Conservation (phyloP, 768 basidiomycete genomes). For the Pleurotus citrinopileatus region DNA sequence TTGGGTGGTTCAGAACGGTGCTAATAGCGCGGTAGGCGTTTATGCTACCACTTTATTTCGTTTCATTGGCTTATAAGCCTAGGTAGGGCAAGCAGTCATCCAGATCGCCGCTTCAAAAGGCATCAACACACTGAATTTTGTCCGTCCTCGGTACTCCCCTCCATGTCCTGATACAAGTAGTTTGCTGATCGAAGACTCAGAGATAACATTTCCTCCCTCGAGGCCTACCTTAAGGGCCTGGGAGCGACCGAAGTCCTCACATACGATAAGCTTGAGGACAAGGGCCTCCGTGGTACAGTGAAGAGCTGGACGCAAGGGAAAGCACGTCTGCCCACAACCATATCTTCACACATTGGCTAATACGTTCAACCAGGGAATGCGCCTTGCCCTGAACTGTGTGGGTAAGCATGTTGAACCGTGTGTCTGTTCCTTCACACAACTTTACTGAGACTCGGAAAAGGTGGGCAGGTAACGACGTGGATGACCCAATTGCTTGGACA, state of each 20-base stretch:
- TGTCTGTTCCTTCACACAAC: slow-evolving; percentile 26
- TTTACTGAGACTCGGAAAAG: slow-evolving; percentile 1
- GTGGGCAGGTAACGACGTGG: slow-evolving; percentile 63
- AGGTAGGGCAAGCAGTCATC: slow-evolving; percentile 85
- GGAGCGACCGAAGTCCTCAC: slow-evolving; percentile 79
- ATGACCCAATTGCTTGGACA: slow-evolving; percentile 70
- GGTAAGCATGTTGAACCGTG: slow-evolving; percentile 45
- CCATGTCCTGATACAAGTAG: too few species aligned
- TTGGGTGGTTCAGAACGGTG: slow-evolving; percentile 85
- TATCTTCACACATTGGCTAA: background rate
- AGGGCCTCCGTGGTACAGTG: slow-evolving; percentile 47
- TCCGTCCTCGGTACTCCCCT: slow-evolving; percentile 75
- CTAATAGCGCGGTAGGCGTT: slow-evolving; percentile 73
- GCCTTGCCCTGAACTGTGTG: slow-evolving; percentile 49
- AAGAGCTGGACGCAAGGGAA: slow-evolving; percentile 65
- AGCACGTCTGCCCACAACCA: slow-evolving; percentile 30
- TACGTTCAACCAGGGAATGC: slow-evolving; percentile 30
- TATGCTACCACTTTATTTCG: background rate
- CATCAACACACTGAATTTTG: slow-evolving; percentile 77
- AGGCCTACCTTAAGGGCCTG: slow-evolving; percentile 47
- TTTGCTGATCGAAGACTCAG: too few species aligned
- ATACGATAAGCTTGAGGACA: slow-evolving; percentile 70
- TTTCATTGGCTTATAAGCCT: slow-evolving; percentile 7
- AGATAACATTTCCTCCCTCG: slow-evolving; percentile 49
- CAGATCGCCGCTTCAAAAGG: slow-evolving; percentile 76